These are phyloP conservation scores for Curvularia spicifera DNA, from an alignment of 2,329 filamentous ascomycete species.

Conservation along the genomic window DNA sequence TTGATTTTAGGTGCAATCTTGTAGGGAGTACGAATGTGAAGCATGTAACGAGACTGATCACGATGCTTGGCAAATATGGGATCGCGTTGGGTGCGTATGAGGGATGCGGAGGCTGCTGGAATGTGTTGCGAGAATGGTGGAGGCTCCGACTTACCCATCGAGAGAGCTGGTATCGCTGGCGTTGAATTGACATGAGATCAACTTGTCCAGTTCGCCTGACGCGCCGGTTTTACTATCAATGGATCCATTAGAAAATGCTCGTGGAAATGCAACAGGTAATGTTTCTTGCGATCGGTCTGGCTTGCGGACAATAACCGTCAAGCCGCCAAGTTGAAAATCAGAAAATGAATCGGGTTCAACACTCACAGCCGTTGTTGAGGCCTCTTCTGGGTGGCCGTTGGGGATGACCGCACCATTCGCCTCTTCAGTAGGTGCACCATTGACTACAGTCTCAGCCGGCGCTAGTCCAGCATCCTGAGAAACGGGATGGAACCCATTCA, in stretches of 20 bases:
- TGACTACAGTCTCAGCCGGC: constrained; percentile 26
- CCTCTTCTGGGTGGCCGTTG: constrained; percentile 39
- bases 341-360: constrained; percentile 56
- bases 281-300: constrained; percentile 44
- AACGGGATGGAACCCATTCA: constrained; percentile 39
- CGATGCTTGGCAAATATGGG: not conserved
- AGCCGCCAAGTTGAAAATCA: constrained; percentile 59
- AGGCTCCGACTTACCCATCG: constrained; percentile 35
- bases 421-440: constrained; percentile 30
- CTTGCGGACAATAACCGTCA: constrained; percentile 61
- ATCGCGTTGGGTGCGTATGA: not conserved
- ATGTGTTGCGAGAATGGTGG: not conserved
- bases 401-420: constrained; percentile 28
- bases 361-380: constrained; percentile 43
- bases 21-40: not conserved
- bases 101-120: not conserved
- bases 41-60: not conserved
- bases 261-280: constrained; percentile 40
- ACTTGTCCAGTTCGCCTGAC: constrained; percentile 56
- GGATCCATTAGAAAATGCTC: constrained; percentile 63
- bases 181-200: constrained; percentile 46
- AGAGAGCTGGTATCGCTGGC: constrained; percentile 45
- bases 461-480: constrained; percentile 21
- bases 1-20: not conserved
- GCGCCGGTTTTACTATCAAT: constrained; percentile 60